Evolutionary conservation across 2,329 filamentous ascomycete species (phyloP).

Genomic region (Colletotrichum lini): DNA sequence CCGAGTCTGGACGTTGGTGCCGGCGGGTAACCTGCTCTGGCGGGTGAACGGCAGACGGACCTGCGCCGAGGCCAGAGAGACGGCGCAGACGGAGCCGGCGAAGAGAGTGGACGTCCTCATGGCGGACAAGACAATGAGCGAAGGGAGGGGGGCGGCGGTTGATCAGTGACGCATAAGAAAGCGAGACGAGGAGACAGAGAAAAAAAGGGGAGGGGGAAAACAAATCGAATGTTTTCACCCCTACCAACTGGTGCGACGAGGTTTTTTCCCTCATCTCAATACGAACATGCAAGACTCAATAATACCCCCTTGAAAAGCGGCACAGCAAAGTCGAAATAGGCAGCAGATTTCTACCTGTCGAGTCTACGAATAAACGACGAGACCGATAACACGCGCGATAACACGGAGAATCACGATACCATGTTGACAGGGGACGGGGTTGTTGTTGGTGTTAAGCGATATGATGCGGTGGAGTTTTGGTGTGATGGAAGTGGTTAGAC

Average conservation of each 20-base stretch:
- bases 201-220: background rate
- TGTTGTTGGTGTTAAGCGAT: conserved; percentile 18
- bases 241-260: background rate
- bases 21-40: background rate
- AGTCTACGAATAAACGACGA: background rate
- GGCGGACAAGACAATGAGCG: background rate
- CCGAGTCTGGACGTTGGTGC: background rate
- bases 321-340: conserved; percentile 22
- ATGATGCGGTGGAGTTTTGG: conserved; percentile 19
- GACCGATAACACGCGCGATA: background rate
- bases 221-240: too few species aligned
- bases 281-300: background rate
- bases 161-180: background rate
- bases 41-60: conserved; percentile 27
- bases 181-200: background rate
- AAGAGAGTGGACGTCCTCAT: conserved; percentile 26
- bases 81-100: conserved; percentile 8
- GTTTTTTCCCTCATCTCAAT: background rate
- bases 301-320: conserved; percentile 9
- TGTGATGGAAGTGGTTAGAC: background rate
- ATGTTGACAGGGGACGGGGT: background rate
- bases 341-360: conserved; percentile 1
- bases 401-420: conserved; percentile 5
- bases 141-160: background rate
- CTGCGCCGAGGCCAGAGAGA: conserved; percentile 6